These are phyloP conservation scores for Rhynchospora pubera DNA, from an alignment of 176 grass and related monocot species.

Conservation along the genomic window DNA sequence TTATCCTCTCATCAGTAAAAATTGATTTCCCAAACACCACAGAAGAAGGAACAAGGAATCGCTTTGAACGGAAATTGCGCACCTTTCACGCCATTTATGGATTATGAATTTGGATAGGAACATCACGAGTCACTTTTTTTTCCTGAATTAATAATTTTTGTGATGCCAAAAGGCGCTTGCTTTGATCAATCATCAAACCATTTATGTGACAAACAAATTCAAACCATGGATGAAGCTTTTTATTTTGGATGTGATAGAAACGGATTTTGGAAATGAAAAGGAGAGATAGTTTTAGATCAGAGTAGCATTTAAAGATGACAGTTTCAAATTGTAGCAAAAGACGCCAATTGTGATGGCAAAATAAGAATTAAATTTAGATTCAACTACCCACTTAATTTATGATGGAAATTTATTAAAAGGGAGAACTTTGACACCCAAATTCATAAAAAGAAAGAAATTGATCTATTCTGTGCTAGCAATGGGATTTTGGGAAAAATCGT, in stretches of 20 bases:
- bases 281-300: constrained; percentile 19
- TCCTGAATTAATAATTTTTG: not conserved
- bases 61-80: not conserved
- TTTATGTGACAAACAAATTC: not conserved
- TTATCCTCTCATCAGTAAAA: not conserved
- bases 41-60: not conserved
- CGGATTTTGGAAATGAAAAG: constrained; percentile 3
- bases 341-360: not conserved
- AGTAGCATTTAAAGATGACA: constrained; percentile 13
- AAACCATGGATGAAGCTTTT: not conserved
- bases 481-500: not conserved
- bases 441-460: not conserved
- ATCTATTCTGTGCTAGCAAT: too few species aligned
- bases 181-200: constrained; percentile 11
- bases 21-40: not conserved
- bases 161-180: not conserved
- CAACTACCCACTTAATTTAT: constrained; percentile 1
- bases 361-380: not conserved
- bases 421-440: not conserved
- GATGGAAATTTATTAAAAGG: not conserved
- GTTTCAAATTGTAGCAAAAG: not conserved
- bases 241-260: not conserved
- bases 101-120: not conserved
- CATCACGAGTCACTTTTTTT: not conserved
- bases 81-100: not conserved